Evolutionary conservation across 768 basidiomycete genomes (phyloP).

Genomic region (Rhizopogon sp.): DNA sequence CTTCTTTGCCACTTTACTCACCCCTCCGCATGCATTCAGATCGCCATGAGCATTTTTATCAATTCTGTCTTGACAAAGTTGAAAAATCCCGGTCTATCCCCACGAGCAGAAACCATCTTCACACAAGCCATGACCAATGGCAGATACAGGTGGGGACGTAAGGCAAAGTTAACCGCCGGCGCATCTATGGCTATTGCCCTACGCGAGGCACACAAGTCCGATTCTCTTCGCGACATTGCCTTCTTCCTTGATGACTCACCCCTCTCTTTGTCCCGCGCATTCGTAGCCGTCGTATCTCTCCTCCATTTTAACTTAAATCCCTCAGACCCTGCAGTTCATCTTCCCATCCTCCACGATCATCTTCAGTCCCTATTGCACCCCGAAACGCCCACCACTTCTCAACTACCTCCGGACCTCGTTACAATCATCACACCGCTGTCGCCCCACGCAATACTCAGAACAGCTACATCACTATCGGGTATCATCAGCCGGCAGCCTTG

Average conservation of each 20-base stretch:
- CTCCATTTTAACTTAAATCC: constrained; percentile 50
- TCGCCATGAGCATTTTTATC: constrained; percentile 61
- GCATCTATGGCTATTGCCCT: constrained; percentile 67
- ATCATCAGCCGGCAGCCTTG: constrained; percentile 35
- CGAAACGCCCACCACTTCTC: constrained; percentile 17
- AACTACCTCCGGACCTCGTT: constrained; percentile 27
- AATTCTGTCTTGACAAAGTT: constrained; percentile 54
- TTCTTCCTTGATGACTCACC: constrained; percentile 54
- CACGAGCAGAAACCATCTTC: constrained; percentile 66
- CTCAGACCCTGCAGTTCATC: constrained; percentile 55
- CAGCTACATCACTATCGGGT: constrained; percentile 43
- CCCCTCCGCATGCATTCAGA: constrained; percentile 31
- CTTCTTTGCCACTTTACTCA: constrained; percentile 10
- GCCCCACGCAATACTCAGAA: constrained; percentile 33
- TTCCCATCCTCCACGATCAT: constrained; percentile 52
- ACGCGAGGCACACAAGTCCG: constrained; percentile 65
- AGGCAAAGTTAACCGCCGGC: constrained; percentile 63
- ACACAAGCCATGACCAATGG: constrained; percentile 58
- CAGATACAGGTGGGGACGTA: constrained; percentile 68
- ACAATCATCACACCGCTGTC: constrained; percentile 35
- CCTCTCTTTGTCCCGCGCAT: constrained; percentile 48
- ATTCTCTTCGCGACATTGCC: constrained; percentile 65
- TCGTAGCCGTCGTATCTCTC: constrained; percentile 44
- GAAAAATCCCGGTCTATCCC: constrained; percentile 52
- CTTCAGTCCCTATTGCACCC: constrained; percentile 36